phyloP scores from a whole-genome alignment of 768 basidiomycete species.

The Exidia glandulosa region DNA sequence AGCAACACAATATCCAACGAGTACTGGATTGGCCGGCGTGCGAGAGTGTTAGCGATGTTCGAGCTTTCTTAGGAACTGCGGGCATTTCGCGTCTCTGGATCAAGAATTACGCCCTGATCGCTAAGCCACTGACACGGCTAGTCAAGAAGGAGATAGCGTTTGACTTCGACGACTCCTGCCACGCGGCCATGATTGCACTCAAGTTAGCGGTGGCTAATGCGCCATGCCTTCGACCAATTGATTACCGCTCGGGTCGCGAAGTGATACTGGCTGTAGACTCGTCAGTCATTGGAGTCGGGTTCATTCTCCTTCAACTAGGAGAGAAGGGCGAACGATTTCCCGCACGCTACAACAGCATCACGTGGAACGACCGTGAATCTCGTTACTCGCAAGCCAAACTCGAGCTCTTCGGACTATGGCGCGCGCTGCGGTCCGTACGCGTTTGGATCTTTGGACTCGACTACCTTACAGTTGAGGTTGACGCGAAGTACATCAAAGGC shows the following conservation, averaged over 20 bases:
- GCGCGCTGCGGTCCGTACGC: background rate
- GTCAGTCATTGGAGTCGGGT: constrained; percentile 14
- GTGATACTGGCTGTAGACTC: constrained; percentile 17
- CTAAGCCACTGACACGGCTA: constrained; percentile 10
- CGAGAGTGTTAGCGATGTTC: constrained; percentile 12
- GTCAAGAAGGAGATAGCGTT: constrained; percentile 18
- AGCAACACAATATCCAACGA: constrained; percentile 16
- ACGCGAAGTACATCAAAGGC: no score
- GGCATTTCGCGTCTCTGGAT: constrained; percentile 14
- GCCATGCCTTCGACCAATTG: constrained; percentile 21
- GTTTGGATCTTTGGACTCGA: constrained; percentile 21
- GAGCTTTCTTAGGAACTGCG: constrained; percentile 15
- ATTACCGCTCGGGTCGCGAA: constrained; percentile 15
- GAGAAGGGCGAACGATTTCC: constrained; percentile 12
- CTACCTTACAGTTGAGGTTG: no score
- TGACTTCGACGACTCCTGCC: constrained; percentile 17
- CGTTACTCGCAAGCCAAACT: constrained; percentile 15
- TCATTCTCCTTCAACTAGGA: constrained; percentile 17
- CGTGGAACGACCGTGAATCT: constrained; percentile 19
- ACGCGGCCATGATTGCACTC: constrained; percentile 17
- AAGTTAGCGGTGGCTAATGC: constrained; percentile 15
- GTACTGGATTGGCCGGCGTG: constrained; percentile 13
- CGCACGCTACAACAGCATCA: constrained; percentile 27
- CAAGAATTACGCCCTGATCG: constrained; percentile 10
- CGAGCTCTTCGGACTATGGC: constrained; percentile 16